A percentile compares a stretch with the other conserved stretches of the same genome.
phyloP scores from a whole-genome alignment of 768 basidiomycete genomes.

The Leucosporidium creatinivorum region DNA sequence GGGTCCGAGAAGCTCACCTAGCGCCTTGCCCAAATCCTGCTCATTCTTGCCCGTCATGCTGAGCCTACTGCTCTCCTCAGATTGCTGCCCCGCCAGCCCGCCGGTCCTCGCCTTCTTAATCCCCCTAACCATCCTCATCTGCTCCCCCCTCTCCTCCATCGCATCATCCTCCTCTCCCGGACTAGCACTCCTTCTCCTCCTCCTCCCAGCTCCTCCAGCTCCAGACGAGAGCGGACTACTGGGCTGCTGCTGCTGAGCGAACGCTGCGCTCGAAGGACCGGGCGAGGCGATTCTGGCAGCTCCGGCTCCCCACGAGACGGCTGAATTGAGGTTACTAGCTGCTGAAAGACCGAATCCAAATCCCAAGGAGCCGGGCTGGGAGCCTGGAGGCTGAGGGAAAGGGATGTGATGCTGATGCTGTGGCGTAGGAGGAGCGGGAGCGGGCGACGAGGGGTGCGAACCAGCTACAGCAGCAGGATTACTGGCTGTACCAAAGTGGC shows the following conservation, averaged over 20 bases:
- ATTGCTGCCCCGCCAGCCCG: neutral
- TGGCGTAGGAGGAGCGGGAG: neutral
- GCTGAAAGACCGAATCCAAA: constrained; percentile 26
- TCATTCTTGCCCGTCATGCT: neutral
- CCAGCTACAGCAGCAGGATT: too few relatives aligned
- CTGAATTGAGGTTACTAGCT: neutral
- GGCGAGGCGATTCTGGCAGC: neutral
- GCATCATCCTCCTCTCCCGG: constrained; percentile 15
- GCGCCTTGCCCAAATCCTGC: constrained; percentile 34
- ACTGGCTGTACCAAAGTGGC: too few relatives aligned
- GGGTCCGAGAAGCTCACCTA: constrained; percentile 22
- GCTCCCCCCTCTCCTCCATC: too few relatives aligned
- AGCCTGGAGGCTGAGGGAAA: constrained; percentile 16
- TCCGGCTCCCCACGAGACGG: neutral
- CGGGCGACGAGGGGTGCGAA: neutral
- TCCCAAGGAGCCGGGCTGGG: constrained; percentile 20
- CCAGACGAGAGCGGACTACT: neutral
- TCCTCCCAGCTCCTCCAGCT: neutral
- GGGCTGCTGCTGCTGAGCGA: neutral
- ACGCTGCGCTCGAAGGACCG: neutral
- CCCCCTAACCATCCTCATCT: neutral
- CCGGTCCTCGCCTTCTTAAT: neutral
- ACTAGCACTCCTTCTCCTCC: constrained; percentile 18
- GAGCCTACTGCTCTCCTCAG: neutral
- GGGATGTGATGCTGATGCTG: constrained; percentile 3